phyloP scores from a whole-genome alignment of 2,329 filamentous ascomycete species.

The Alternaria gansuensis region DNA sequence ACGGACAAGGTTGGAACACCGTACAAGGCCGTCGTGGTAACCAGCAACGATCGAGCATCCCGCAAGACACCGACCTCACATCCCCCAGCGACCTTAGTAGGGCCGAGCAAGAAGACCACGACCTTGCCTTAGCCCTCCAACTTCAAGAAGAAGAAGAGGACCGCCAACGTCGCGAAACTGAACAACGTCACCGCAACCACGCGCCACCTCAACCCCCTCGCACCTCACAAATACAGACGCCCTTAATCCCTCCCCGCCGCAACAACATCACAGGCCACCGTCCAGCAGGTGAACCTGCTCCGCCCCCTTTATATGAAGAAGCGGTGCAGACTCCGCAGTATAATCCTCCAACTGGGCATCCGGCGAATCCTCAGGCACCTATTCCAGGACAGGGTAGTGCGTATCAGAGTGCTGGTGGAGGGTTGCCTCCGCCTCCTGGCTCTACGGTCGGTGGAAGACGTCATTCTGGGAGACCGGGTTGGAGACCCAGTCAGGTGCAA shows the following conservation, averaged over 20 bases:
- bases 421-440: constrained; percentile 25
- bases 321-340: constrained; percentile 66
- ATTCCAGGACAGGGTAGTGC: constrained; percentile 40
- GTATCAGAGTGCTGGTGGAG: constrained; percentile 32
- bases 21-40: constrained; percentile 55
- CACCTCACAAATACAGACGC: constrained; percentile 54
- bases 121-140: constrained; percentile 87
- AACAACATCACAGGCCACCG: constrained; percentile 51
- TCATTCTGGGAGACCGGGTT: constrained; percentile 22
- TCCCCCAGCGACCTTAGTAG: constrained; percentile 49
- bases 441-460: not conserved
- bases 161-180: constrained; percentile 67
- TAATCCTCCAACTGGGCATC: constrained; percentile 59
- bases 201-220: constrained; percentile 51
- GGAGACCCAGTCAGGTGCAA: not conserved
- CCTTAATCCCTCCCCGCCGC: constrained; percentile 58
- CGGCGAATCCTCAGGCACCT: constrained; percentile 51
- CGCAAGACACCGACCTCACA: constrained; percentile 32
- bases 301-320: constrained; percentile 73
- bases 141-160: constrained; percentile 95
- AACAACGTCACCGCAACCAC: constrained; percentile 71
- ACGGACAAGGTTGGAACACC: constrained; percentile 64
- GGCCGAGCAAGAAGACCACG: constrained; percentile 82
- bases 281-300: constrained; percentile 59
- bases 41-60: constrained; percentile 29